Base-by-base conservation (phyloP, 768 basidiomycete genomes). In the Tylopilus intermedius region DNA sequence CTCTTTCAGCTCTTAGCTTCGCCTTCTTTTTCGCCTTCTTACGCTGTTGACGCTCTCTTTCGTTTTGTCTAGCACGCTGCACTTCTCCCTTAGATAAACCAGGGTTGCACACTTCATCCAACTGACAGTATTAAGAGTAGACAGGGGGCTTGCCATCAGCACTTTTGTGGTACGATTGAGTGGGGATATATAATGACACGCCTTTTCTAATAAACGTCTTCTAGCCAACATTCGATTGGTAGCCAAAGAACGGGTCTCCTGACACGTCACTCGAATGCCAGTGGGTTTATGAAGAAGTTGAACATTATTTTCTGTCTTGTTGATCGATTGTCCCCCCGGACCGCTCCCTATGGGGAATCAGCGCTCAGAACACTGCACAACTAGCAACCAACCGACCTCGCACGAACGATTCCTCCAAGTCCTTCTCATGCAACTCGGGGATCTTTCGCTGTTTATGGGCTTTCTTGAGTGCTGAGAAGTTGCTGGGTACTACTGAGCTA, bases 321-420 rank as follows among this genome's bases (percentile, higher is more conserved):
- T 95, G 66, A 95, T 85, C 26, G 91, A 93, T 76, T 97, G 94
- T n/a, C 94, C 94, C 27, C 94, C 94, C 56, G 93, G 92, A 15
- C 92, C 94, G 64, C 89, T 85, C 42, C 91, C 91, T 93, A 63
- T 26, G 45, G 2, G 9, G 30, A 45, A 51, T 65, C 27, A 59
- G n/a, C 18, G 48, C 52, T 49, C 24, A 49, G 22, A 9, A 49
- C 49, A 42, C 4, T 35, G 44, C 7, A 33, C 35, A 21, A 22
- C 10, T 45, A 27, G 44, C 10, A 21, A 44, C 8, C n/a, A 58
- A 72, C 67, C 63, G 48, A 88, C 93, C 93, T 67, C 90, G 78
- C 47, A 94, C 87, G 68, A 95, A 95, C 21, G 76, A 73, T 71
- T 95, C 94, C 55, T 88, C 87, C n/a, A 95, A 55, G 62, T 96